A percentile compares a stretch with the other conserved stretches of the same genome.
phyloP scores from a whole-genome alignment of 305 asterid genomes.

The Coffea humblotiana region DNA sequence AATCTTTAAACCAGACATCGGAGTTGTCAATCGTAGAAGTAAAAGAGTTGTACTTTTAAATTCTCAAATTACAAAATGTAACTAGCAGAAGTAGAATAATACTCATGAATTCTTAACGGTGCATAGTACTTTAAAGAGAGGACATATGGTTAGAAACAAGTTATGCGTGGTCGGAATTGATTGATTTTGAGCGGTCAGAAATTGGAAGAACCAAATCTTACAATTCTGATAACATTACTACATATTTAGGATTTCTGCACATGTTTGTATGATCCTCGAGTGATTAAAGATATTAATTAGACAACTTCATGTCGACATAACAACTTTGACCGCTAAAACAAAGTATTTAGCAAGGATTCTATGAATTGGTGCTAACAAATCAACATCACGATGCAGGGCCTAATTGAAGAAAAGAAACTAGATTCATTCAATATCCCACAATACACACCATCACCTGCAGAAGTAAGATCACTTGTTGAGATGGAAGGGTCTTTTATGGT shows the following conservation, averaged over 20 bases:
- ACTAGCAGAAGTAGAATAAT: too few relatives aligned
- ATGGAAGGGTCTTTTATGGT: slow-evolving; percentile 53
- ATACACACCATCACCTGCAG: slow-evolving; percentile 55
- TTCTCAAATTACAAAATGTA: too few relatives aligned
- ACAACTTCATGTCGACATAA: too few relatives aligned
- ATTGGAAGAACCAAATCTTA: too few relatives aligned
- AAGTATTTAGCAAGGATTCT: not conserved
- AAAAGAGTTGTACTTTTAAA: too few relatives aligned
- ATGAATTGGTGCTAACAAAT: not conserved
- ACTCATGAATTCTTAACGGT: not conserved
- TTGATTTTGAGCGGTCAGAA: not conserved
- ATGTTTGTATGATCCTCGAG: too few relatives aligned
- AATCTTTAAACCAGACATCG: not conserved
- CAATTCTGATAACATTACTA: too few relatives aligned
- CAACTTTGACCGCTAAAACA: not conserved
- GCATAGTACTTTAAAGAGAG: not conserved
- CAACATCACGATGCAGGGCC: slow-evolving; percentile 30
- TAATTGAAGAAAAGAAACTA: slow-evolving; percentile 48
- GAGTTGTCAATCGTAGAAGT: not conserved
- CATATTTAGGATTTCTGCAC: too few relatives aligned
- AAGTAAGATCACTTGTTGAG: slow-evolving; percentile 41
- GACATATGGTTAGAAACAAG: too few relatives aligned
- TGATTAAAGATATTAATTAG: too few relatives aligned
- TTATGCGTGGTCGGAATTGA: not conserved
- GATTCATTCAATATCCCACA: slow-evolving; percentile 58